Conservation (phyloP, 345 rosid species). For the Salix koriyanagi region DNA sequence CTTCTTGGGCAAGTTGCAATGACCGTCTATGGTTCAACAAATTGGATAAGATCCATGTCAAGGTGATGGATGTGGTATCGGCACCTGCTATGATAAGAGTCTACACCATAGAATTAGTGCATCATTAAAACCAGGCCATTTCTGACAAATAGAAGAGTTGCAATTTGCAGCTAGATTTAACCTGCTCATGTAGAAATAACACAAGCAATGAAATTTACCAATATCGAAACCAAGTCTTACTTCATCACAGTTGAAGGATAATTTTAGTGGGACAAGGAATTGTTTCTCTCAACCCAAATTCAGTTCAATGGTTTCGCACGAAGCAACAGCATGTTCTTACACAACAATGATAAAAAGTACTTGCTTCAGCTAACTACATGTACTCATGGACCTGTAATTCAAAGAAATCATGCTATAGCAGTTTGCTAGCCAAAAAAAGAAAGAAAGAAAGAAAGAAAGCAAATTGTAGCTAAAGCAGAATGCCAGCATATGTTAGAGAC, state of each 20-base stretch:
- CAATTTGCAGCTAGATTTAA: neutral
- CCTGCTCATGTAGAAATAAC: neutral
- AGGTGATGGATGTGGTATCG: constrained; percentile 36
- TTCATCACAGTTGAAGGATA: neutral
- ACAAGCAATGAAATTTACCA: neutral
- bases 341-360: too few species aligned
- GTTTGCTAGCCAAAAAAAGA: too few species aligned
- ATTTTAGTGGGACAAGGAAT: neutral
- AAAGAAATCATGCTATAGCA: neutral
- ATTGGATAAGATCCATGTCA: constrained; percentile 43
- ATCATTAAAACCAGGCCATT: neutral
- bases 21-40: constrained; percentile 31
- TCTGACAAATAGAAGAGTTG: neutral
- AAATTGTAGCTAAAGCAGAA: neutral
- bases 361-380: too few species aligned
- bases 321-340: neutral
- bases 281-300: neutral
- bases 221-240: neutral
- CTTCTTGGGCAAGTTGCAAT: constrained; percentile 37
- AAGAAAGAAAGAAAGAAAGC: neutral
- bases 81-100: constrained; percentile 47
- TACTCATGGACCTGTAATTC: neutral
- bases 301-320: neutral
- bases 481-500: neutral
- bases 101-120: constrained; percentile 15